A percentile compares a stretch with the other conserved stretches of the same genome.
Conservation (phyloP, 2,329 filamentous ascomycete genomes). For the Fusarium falciforme region DNA sequence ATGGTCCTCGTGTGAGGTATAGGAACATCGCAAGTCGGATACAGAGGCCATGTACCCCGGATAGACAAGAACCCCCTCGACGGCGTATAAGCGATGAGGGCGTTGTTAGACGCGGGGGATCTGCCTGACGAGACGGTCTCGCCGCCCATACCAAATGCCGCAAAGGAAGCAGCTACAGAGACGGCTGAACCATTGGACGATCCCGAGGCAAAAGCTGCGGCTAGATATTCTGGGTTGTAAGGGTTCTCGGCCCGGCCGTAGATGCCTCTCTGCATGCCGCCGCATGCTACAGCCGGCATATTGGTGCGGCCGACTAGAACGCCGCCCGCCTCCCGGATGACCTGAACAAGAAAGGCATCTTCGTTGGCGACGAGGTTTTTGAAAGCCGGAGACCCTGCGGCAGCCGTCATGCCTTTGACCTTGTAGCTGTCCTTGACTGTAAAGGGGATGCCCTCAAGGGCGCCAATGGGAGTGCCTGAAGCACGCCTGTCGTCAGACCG, state of each 20-base stretch:
- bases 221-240: slow-evolving; percentile 64
- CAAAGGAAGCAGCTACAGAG: slow-evolving; percentile 38
- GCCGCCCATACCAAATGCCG: not conserved
- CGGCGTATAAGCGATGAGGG: slow-evolving; percentile 63
- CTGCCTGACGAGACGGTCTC: not conserved
- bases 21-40: slow-evolving; percentile 65
- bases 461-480: slow-evolving; percentile 4
- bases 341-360: slow-evolving; percentile 62
- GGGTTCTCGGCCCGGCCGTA: slow-evolving; percentile 68
- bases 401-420: slow-evolving; percentile 62
- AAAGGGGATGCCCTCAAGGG: slow-evolving; percentile 66
- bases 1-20: slow-evolving; percentile 64
- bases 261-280: slow-evolving; percentile 68
- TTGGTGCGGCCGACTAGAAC: slow-evolving; percentile 60
- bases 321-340: slow-evolving; percentile 14
- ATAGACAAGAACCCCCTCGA: slow-evolving; percentile 63
- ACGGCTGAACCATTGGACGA: slow-evolving; percentile 68
- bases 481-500: slow-evolving; percentile 9
- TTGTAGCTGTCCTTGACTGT: slow-evolving; percentile 69
- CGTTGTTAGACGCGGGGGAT: not conserved
- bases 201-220: slow-evolving; percentile 66
- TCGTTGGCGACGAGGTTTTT: slow-evolving; percentile 59
- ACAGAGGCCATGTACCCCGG: slow-evolving; percentile 65
- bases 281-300: slow-evolving; percentile 68
- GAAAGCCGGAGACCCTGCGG: slow-evolving; percentile 66